phyloP scores from a whole-genome alignment of 2,329 filamentous ascomycete species.

The Colletotrichum lentis region DNA sequence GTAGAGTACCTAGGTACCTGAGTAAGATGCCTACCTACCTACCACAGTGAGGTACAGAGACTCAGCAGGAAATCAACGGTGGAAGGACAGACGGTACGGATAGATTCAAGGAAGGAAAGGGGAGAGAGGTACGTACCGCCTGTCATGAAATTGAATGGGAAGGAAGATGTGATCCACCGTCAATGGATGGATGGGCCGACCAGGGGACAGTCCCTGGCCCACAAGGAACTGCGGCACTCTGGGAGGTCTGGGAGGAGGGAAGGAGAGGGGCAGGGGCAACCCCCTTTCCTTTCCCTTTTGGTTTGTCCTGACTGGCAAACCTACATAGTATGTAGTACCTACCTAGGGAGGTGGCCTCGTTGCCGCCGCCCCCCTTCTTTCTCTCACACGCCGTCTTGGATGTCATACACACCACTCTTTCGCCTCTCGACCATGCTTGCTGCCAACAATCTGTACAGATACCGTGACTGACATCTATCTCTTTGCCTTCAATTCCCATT shows the following conservation, averaged over 20 bases:
- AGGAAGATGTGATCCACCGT: background rate
- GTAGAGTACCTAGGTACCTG: too few relatives aligned
- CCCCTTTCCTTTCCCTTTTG: background rate
- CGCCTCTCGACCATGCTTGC: background rate
- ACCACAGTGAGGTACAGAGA: background rate
- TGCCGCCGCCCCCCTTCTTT: background rate
- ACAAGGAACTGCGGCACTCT: background rate
- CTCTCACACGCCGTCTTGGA: background rate
- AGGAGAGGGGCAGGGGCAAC: conserved; percentile 21
- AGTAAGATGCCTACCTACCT: too few relatives aligned
- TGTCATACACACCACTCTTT: too few relatives aligned
- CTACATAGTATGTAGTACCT: too few relatives aligned
- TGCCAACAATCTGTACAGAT: background rate
- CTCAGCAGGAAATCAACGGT: background rate
- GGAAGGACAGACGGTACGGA: background rate
- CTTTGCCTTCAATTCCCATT: background rate
- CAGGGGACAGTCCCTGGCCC: background rate
- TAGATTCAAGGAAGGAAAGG: background rate
- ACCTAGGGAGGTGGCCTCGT: background rate
- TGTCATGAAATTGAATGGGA: conserved; percentile 2
- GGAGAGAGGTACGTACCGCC: background rate
- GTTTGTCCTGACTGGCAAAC: conserved; percentile 9
- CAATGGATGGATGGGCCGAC: conserved; percentile 3
- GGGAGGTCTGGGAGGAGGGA: background rate
- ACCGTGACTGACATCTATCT: background rate